These are phyloP conservation scores for Suillus tomentosus DNA, from an alignment of 768 basidiomycete species.

Conservation along the genomic window DNA sequence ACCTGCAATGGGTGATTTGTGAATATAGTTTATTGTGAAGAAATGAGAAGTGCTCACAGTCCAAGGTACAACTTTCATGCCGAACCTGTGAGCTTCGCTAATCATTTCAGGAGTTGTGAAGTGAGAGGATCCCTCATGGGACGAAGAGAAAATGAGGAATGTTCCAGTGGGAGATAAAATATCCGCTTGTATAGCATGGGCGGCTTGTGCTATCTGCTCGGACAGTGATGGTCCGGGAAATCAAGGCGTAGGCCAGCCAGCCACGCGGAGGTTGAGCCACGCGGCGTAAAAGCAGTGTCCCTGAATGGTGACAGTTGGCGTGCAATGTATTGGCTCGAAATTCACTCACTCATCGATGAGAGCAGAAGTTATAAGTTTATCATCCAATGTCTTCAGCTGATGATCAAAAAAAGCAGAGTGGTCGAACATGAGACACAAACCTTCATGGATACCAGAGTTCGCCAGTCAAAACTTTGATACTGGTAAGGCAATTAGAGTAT, in stretches of 20 bases:
- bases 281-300: slow-evolving; percentile 41
- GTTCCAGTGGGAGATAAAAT: slow-evolving; percentile 65
- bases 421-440: slow-evolving; percentile 27
- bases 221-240: slow-evolving; percentile 64
- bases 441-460: slow-evolving; percentile 74
- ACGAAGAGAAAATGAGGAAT: slow-evolving; percentile 40
- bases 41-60: slow-evolving; percentile 48
- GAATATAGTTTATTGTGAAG: no score
- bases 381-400: slow-evolving; percentile 50
- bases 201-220: slow-evolving; percentile 67
- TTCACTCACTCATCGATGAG: slow-evolving; percentile 60
- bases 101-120: slow-evolving; percentile 76
- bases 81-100: slow-evolving; percentile 60
- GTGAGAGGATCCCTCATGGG: slow-evolving; percentile 44
- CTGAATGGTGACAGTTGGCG: slow-evolving; percentile 24
- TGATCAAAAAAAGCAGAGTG: not conserved
- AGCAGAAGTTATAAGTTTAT: slow-evolving; percentile 56
- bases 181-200: slow-evolving; percentile 60
- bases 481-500: slow-evolving; percentile 27
- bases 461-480: slow-evolving; percentile 87
- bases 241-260: slow-evolving; percentile 65
- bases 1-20: slow-evolving; percentile 40
- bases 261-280: slow-evolving; percentile 60
- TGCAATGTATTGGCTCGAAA: slow-evolving; percentile 9
- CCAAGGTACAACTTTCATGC: slow-evolving; percentile 70